Percentiles rank a stretch among this genome's conserved stretches.
phyloP scores from a whole-genome alignment of 2,329 filamentous ascomycete species.

The Sarocladium brachiariae region DNA sequence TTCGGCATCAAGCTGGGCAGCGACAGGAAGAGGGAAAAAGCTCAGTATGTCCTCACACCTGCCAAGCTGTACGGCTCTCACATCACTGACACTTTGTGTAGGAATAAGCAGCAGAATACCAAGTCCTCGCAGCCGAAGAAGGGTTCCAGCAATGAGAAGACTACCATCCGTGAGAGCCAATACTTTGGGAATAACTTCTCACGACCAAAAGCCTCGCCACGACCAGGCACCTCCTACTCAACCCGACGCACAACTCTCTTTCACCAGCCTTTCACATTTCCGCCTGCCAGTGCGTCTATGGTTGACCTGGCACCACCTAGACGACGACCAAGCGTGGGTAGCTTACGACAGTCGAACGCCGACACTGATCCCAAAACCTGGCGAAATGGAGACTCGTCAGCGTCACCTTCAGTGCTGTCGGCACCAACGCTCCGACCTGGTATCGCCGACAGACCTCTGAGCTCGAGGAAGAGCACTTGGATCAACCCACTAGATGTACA shows the following conservation, averaged over 20 bases:
- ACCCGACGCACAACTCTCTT: slow-evolving; percentile 20
- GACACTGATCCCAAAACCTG: slow-evolving; percentile 29
- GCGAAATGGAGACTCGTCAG: not conserved
- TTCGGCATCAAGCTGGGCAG: slow-evolving; percentile 50
- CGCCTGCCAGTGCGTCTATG: slow-evolving; percentile 36
- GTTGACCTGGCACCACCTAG: slow-evolving; percentile 32
- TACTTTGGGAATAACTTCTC: slow-evolving; percentile 30
- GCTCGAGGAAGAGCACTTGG: slow-evolving; percentile 31
- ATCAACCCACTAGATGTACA: slow-evolving; percentile 43
- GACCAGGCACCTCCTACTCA: slow-evolving; percentile 35
- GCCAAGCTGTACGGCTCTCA: too few relatives aligned
- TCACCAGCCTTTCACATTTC: slow-evolving; percentile 29
- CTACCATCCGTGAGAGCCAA: slow-evolving; percentile 26
- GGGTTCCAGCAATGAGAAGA: slow-evolving; percentile 21
- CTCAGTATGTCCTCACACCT: slow-evolving; percentile 32
- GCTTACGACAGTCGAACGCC: slow-evolving; percentile 28
- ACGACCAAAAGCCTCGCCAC: slow-evolving; percentile 24
- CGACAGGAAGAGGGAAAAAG: slow-evolving; percentile 52
- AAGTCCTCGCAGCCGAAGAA: slow-evolving; percentile 22
- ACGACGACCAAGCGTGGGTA: slow-evolving; percentile 21
- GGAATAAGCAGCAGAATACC: slow-evolving; percentile 17
- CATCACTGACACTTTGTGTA: too few relatives aligned
- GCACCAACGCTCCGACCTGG: slow-evolving; percentile 24
- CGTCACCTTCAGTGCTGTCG: not conserved
- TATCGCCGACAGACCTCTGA: slow-evolving; percentile 19